These are phyloP conservation scores for Spergularia bocconei DNA, from an alignment of 148 eudicot species.

Conservation along the genomic window DNA sequence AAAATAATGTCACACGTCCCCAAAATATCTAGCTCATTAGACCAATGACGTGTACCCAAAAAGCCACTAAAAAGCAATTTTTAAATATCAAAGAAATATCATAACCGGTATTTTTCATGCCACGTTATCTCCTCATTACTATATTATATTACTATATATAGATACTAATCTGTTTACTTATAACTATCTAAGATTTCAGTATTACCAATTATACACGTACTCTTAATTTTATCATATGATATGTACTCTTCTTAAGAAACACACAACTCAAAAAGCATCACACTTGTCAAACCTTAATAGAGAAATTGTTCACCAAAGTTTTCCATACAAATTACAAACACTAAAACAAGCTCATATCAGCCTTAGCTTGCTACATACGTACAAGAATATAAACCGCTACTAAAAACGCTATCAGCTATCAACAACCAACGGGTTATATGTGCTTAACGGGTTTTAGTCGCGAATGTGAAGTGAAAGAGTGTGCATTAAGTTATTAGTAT, in stretches of 20 bases:
- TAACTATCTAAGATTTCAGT: too few relatives aligned
- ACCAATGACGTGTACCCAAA: conserved; percentile 30
- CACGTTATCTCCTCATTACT: conserved; percentile 20
- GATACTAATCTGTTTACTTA: too few relatives aligned
- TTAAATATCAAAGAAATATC: not conserved
- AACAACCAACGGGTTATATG: too few relatives aligned
- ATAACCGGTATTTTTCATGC: conserved; percentile 12
- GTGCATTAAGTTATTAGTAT: not conserved
- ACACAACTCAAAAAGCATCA: not conserved
- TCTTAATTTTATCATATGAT: conserved; percentile 1
- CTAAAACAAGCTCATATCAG: too few relatives aligned
- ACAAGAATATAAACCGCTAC: too few relatives aligned
- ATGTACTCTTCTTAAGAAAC: not conserved
- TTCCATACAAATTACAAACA: too few relatives aligned
- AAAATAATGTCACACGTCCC: not conserved
- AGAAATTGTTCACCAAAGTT: too few relatives aligned
- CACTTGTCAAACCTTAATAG: not conserved
- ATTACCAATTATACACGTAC: not conserved
- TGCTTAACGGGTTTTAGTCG: too few relatives aligned
- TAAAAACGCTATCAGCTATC: not conserved
- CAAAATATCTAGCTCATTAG: conserved; percentile 23
- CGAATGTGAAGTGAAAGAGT: too few relatives aligned
- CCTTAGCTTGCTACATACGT: not conserved
- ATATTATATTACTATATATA: not conserved
- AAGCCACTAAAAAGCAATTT: conserved; percentile 3